phyloP scores from a whole-genome alignment of 2,329 filamentous ascomycete species.

The Colletotrichum graminicola region DNA sequence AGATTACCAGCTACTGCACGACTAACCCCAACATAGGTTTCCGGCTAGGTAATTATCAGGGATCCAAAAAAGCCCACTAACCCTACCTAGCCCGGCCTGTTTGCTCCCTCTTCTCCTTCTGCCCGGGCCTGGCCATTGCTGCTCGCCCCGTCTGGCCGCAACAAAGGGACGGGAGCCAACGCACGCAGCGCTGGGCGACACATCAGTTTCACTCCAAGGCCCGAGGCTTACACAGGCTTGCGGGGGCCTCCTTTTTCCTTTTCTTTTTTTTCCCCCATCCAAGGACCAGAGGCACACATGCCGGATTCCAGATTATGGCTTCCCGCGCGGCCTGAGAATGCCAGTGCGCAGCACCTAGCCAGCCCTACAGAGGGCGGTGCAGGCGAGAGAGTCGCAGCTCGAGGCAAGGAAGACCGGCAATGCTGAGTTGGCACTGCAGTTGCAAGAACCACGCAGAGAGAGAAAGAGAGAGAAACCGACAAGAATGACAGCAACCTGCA shows the following conservation, averaged over 20 bases:
- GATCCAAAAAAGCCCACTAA: conserved; percentile 5
- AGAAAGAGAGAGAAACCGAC: background rate
- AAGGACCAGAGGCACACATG: background rate
- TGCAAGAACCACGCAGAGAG: conserved; percentile 1
- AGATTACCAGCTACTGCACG: conserved; percentile 14
- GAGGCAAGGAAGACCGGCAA: background rate
- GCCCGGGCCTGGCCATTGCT: background rate
- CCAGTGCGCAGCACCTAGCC: background rate
- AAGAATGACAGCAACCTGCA: conserved; percentile 1
- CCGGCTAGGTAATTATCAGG: conserved; percentile 36
- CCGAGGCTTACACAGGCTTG: background rate
- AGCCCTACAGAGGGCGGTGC: background rate
- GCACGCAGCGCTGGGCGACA: conserved; percentile 28
- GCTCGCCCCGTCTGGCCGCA: conserved; percentile 3
- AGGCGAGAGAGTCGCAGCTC: background rate
- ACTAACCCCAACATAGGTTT: conserved; percentile 14
- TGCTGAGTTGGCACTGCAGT: conserved; percentile 29
- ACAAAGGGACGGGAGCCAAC: conserved; percentile 31
- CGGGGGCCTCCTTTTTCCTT: too few relatives aligned
- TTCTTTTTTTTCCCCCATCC: background rate
- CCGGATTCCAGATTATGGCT: conserved; percentile 6
- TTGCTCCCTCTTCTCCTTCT: conserved; percentile 16
- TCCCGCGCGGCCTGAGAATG: background rate
- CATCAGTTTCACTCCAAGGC: conserved; percentile 23
- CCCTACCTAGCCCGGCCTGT: conserved; percentile 7